Evolutionary conservation across 2,329 filamentous ascomycete species (phyloP), one percentile per base, ranked within the genome.

Genomic region (Didymosphaeria variabile): DNA sequence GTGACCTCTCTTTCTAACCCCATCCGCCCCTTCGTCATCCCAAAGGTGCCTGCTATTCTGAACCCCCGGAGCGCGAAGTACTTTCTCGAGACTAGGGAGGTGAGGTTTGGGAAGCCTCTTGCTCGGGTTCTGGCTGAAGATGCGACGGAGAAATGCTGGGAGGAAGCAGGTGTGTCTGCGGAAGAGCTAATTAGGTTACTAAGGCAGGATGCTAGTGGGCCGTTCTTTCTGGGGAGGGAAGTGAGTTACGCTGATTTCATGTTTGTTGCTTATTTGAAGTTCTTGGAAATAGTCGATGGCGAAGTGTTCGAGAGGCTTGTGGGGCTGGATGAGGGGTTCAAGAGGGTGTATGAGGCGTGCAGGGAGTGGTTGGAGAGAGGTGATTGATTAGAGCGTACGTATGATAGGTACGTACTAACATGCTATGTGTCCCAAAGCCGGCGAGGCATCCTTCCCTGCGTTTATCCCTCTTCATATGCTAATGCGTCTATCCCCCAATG

Each of bases 401-500:
- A 8, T 2, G n/a, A 10, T 13, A 19, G 44, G 7, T 29, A 19
- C 3, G n/a, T n/a, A n/a, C 17, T n/a, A n/a, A 17, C 4, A n/a
- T n/a, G 38, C 6, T 17, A 40, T 17, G 26, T 29, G 26, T 2
- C 26, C 26, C 34, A 15, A 12, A 8, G 3, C 34, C 2, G 34
- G 34, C 38, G n/a, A n/a, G 38, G 2, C n/a, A 4, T 17, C 2
- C 36, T 40, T 17, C 36, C 36, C 17, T 10, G 36, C 17, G 15
- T 40, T 17, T 19, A 40, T 19, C 38, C 36, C 38, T 40, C 29
- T 29, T 29, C 26, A 6, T 26, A 21, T 23, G 19, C 6, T 34
- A 31, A 54, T 44, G 51, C 51, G 51, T 44, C 36, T 54, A 54
- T 54, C 51, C 36, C 49, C 51, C 36, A 54, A 54, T 54, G 51